Percentiles rank a stretch among this genome's conserved stretches.
These are phyloP conservation scores for Eutrema yunnanense DNA, from an alignment of 345 rosid genomes.

Conservation along the genomic window DNA sequence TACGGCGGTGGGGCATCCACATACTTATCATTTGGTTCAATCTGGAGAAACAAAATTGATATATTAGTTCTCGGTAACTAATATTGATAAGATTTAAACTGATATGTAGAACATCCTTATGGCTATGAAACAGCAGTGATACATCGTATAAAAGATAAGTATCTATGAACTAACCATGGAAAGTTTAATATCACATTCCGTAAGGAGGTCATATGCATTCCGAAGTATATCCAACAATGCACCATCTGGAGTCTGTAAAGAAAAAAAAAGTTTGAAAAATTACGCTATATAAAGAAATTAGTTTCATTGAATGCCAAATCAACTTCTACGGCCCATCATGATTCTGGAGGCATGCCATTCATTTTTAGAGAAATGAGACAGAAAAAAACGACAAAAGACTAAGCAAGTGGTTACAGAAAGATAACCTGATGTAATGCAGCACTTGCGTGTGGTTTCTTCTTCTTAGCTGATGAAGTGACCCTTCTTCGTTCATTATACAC, in stretches of 20 bases:
- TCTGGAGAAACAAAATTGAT: conserved; percentile 31
- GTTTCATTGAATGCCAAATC: neutral
- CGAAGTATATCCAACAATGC: conserved; percentile 75
- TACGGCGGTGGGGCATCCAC: conserved; percentile 68
- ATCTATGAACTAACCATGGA: conserved; percentile 50
- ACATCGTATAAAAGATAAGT: neutral
- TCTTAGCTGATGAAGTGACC: conserved; percentile 95
- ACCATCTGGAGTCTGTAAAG: conserved; percentile 91
- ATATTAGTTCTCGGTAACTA: neutral
- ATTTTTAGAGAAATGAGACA: neutral
- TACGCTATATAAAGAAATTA: neutral
- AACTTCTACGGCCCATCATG: neutral
- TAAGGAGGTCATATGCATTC: conserved; percentile 83
- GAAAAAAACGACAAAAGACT: neutral
- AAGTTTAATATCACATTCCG: conserved; percentile 58
- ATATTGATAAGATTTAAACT: neutral
- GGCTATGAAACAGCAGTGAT: neutral
- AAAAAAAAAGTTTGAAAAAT: neutral
- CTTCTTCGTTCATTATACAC: conserved; percentile 79
- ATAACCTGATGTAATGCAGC: conserved; percentile 79
- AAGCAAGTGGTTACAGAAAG: conserved; percentile 22
- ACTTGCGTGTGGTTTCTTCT: conserved; percentile 59
- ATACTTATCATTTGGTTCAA: conserved; percentile 61
- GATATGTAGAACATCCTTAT: neutral
- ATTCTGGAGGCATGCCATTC: too few relatives aligned